phyloP scores from a whole-genome alignment of 2,329 filamentous ascomycete genomes.

The Dothistroma septosporum region DNA sequence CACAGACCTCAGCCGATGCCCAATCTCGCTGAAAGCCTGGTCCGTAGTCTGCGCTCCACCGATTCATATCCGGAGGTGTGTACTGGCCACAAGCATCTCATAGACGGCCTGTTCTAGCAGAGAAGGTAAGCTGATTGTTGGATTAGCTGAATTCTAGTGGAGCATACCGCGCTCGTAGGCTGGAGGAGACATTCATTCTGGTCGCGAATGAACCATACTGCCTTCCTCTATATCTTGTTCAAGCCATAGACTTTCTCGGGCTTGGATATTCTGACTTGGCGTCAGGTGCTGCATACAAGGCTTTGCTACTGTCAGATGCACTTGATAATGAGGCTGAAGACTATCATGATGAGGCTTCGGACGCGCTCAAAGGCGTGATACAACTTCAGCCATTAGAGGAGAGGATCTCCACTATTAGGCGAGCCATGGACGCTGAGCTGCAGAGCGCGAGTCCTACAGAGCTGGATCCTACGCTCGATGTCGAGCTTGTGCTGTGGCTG shows the following conservation, averaged over 20 bases:
- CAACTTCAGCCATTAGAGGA: conserved; percentile 38
- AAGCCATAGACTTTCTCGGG: conserved; percentile 66
- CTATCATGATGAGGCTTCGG: conserved; percentile 66
- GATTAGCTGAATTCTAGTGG: conserved; percentile 8
- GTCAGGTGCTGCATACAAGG: conserved; percentile 83
- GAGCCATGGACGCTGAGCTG: conserved; percentile 20
- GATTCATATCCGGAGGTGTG: conserved; percentile 21
- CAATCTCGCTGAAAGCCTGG: conserved; percentile 1
- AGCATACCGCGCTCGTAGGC: conserved; percentile 7
- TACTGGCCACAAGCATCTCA: conserved; percentile 1
- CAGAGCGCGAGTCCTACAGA: conserved; percentile 16
- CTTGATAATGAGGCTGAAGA: conserved; percentile 74
- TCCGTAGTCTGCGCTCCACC: conserved; percentile 12
- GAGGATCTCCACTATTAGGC: conserved; percentile 28
- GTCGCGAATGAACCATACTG: conserved; percentile 19
- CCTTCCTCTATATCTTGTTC: conserved; percentile 42
- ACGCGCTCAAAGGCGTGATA: conserved; percentile 37
- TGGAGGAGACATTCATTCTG: conserved; percentile 13
- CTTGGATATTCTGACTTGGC: conserved; percentile 88
- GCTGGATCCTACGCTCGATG: conserved; percentile 24
- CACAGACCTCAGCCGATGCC: neutral
- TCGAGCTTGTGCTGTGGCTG: conserved; percentile 48
- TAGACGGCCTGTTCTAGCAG: neutral
- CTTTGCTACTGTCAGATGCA: conserved; percentile 81
- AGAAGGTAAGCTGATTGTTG: conserved; percentile 19